These are phyloP conservation scores for Themeda triandra DNA, from an alignment of 176 grass and related monocot genomes.

Conservation along the genomic window DNA sequence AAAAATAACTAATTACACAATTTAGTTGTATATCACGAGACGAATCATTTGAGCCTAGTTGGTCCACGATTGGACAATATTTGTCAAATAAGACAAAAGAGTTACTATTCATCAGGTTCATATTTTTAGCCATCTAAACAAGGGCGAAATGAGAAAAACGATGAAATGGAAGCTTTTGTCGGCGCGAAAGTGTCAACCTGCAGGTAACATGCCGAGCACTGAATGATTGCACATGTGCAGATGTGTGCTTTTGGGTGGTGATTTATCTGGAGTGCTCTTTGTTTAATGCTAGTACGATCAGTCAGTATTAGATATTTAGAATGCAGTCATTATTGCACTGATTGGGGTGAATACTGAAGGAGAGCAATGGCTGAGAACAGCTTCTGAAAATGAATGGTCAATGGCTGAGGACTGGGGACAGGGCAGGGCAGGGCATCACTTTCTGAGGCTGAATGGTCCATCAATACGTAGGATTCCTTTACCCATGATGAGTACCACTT, in stretches of 20 bases:
- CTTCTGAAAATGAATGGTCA: not conserved
- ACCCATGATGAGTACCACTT: not conserved
- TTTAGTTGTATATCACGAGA: no score
- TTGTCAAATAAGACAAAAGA: no score
- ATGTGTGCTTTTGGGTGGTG: not conserved
- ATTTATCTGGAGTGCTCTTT: no score
- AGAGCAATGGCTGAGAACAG: not conserved
- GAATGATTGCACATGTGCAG: slow-evolving; percentile 1
- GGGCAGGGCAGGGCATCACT: not conserved
- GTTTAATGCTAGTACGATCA: not conserved
- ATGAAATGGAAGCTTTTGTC: slow-evolving; percentile 32
- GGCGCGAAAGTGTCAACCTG: not conserved
- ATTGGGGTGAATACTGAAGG: no score
- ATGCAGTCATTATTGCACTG: not conserved
- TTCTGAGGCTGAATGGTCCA: slow-evolving; percentile 1
- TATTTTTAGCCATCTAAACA: no score
- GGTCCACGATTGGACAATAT: no score
- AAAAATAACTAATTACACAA: no score
- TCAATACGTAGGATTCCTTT: not conserved
- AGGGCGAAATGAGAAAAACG: slow-evolving; percentile 22
- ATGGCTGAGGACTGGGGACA: not conserved
- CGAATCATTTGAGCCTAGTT: no score
- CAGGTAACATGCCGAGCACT: not conserved
- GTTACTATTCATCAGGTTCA: no score
- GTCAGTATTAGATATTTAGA: not conserved